Evolutionary conservation across 2,329 filamentous ascomycete species (phyloP), one percentile per base, ranked within the genome.

Genomic region (Fusarium chaquense): DNA sequence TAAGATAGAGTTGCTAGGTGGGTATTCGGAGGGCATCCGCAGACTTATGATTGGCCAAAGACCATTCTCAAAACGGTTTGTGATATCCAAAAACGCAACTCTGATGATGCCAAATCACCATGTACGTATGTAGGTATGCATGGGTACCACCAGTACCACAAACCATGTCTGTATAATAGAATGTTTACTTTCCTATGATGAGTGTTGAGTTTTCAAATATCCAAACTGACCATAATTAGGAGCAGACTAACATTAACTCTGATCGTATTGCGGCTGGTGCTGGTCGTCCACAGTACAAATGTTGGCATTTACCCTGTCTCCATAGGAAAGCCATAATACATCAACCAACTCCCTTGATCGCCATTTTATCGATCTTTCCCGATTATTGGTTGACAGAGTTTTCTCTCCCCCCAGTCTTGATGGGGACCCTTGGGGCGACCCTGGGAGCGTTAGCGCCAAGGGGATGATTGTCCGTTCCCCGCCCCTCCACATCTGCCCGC

Each of bases 381-480:
- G 78, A 81, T 80, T 71, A 81, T 79, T 80, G 79, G 78, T 52
- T 56, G 60, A 53, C 46, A 57, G 51, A 58, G 52, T 72, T 67
- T 71, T 69, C 70, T 69, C 70, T 68, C 62, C 65, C 46, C 70
- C 68, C 67, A 58, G 71, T 70, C 69, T 71, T 65, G 68, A 70
- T 65, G 69, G 67, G 69, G 76, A 76, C 78, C 75, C 75, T 79
- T 69, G 65, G 60, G 66, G 64, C 68, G 71, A 75, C 71, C 72
- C 71, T 73, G 63, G 59, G 30, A 60, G 56, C 58, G 40, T 71
- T 73, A 72, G 70, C 54, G 70, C 50, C 43, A 44, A 75, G 68
- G 70, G 73, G 65, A 73, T 41, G 60, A 40, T 57, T 46, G 50
- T 57, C 71, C 61, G 70, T 47, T 65, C 63, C 70, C 71, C 64